These are phyloP conservation scores for Colletotrichum siamense DNA, from an alignment of 2,329 filamentous ascomycete species.

Conservation along the genomic window DNA sequence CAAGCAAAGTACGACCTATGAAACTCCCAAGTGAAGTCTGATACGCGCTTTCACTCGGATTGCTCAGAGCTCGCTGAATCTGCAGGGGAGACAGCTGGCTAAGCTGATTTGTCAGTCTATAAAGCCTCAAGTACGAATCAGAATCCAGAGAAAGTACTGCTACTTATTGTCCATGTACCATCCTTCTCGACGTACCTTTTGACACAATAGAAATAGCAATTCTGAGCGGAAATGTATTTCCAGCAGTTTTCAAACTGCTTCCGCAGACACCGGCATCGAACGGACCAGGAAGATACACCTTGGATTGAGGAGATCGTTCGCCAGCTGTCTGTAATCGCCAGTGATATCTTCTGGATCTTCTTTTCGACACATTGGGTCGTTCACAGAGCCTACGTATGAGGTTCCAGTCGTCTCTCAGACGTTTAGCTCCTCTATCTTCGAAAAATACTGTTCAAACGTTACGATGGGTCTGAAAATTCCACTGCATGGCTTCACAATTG, in stretches of 20 bases:
- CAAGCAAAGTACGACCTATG: not conserved
- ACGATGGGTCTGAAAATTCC: not conserved
- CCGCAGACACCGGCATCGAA: not conserved
- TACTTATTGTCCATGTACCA: not conserved
- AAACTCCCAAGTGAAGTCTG: not conserved
- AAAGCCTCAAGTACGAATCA: not conserved
- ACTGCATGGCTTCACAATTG: not conserved
- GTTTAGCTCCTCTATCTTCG: not conserved
- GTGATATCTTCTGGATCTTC: not conserved
- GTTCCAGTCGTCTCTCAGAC: not conserved
- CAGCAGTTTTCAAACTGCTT: not conserved
- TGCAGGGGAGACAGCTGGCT: not conserved
- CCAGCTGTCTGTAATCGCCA: not conserved
- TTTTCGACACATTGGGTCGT: not conserved
- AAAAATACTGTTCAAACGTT: not conserved
- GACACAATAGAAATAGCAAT: not conserved
- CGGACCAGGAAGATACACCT: not conserved
- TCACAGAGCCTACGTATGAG: not conserved
- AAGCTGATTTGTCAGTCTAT: not conserved
- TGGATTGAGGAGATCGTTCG: not conserved
- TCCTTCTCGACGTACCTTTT: not conserved
- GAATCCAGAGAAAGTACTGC: not conserved
- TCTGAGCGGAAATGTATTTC: not conserved
- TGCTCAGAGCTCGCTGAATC: not conserved
- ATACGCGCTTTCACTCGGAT: not conserved